Evolutionary conservation across 2,329 filamentous ascomycete species (phyloP), one percentile per base, ranked within the genome.

Genomic region (Cordyceps fumosorosea): DNA sequence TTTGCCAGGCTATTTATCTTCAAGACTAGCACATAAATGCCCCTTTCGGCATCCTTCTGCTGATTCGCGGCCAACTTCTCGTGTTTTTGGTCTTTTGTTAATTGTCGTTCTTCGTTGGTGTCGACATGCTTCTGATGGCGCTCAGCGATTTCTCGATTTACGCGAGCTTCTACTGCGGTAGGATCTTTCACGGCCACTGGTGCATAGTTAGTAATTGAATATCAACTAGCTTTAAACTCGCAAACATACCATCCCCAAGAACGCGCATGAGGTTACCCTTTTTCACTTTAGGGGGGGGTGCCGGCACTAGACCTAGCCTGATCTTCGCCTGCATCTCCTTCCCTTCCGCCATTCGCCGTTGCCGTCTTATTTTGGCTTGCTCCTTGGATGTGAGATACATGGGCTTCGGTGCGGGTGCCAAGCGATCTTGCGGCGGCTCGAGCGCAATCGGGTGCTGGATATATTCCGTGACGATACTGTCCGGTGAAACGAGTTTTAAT

Each of bases 301-400:
- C 91, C 3, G 93, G 91, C 64, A 93, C 89, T 16, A 99, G 82
- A 22, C 95, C 95, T 12, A 99, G 80, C 63, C 93, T 85, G 65
- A 98, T 95, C 78, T 99, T 98, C 44, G 93, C 93, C 76, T 99
- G 95, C 71, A 93, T 88, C 75, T 99, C 96, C 74, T 98, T 98
- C 66, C 96, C 80, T 65, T 97, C 91, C 47, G 90, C 93, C 85
- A 93, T 93, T 66, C 96, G 87, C 60, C 91, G 87, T 75, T 97
- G 92, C 44, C 95, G 85, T 58, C 95, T 89, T 62, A 96, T 80
- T 75, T 98, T 98, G 58, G 90, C 89, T 74, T 93, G 91, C 77
- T 99, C 96, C 71, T 91, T 92, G 10, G 87, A 81, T 1, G 96
- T 99, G 60, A 99, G 83, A 73, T 90, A 96, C 87, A 98, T 93